Conservation (phyloP, 2,329 filamentous ascomycete genomes). For the Fonsecaea nubica region DNA sequence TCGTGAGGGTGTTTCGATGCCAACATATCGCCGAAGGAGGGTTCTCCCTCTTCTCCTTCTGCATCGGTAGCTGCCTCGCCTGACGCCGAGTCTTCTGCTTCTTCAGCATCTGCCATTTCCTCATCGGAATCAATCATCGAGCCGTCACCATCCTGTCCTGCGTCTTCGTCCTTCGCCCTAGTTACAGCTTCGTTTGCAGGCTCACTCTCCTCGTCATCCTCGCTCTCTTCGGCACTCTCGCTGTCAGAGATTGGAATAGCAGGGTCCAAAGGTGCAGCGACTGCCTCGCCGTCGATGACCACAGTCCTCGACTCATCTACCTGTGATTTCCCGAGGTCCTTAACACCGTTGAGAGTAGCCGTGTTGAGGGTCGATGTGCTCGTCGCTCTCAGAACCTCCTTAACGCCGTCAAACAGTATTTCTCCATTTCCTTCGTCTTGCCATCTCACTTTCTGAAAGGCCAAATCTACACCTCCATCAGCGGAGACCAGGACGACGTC, state of each 20-base stretch:
- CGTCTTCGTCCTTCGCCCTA: conserved; percentile 34
- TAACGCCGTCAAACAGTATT: conserved; percentile 52
- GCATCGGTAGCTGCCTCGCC: conserved; percentile 47
- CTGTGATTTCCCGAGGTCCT: conserved; percentile 57
- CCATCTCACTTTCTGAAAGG: conserved; percentile 58
- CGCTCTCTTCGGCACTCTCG: conserved; percentile 49
- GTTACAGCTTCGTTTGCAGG: conserved; percentile 32
- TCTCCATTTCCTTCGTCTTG: conserved; percentile 53
- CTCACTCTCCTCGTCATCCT: conserved; percentile 37
- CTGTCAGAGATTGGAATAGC: conserved; percentile 58
- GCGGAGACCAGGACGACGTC: conserved; percentile 57
- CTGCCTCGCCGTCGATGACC: conserved; percentile 51
- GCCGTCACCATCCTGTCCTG: conserved; percentile 28
- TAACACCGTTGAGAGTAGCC: conserved; percentile 61
- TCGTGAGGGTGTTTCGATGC: conserved; percentile 62
- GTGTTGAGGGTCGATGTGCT: conserved; percentile 52
- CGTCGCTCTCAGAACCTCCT: conserved; percentile 54
- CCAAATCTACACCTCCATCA: conserved; percentile 57
- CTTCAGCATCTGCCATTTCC: conserved; percentile 13
- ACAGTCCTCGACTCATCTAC: conserved; percentile 65
- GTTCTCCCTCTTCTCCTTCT: conserved; percentile 52
- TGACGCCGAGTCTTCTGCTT: conserved; percentile 36
- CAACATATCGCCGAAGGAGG: conserved; percentile 87
- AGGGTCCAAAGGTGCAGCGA: conserved; percentile 48
- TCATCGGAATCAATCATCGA: conserved; percentile 17